Base-by-base conservation (phyloP, 371 early-diverging fungal species). In the Mycotypha africana region DNA sequence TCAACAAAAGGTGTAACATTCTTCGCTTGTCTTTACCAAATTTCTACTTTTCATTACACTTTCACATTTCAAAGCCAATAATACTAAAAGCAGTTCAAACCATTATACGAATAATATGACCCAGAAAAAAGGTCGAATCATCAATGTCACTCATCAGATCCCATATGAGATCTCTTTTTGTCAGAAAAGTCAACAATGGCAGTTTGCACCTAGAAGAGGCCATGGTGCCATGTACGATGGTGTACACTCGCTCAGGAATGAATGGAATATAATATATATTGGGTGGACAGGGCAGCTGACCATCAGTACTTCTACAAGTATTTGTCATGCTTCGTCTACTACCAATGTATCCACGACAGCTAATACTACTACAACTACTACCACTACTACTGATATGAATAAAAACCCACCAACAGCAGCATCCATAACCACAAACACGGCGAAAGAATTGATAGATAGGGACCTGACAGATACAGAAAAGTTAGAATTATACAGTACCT, bases 181-280 rank as follows among this genome's bases (percentile, higher is more conserved):
- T 10, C 23, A 46, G 9, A 40, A 21, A 26, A 28, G 24, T 17
- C 4, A 20, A 15, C 11, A 28, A 79, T 62, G 65, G 62, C 26
- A 38, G 33, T 51, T 63, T 11, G 48, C 49, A 20, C 65, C 63
- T 21, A 65, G 89, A 34, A 57, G 76, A 2, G 87, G 84, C 12
- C 89, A 87, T 56, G 74, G 81, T 11, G 89, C 90, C 22, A 77
- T 90, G 64, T 87, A 84, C 49, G 68, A 79, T 26, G 88, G 87
- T 32, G 73, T 88, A 19, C 59, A 62, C 37, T 77, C 82, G 2
- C 60, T 86, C n/a, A 24, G 23, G n/a, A 49, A 63, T 2, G 55
- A 61, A 14, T 64, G 72, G 48, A 71, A 79, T 12, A 67, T 64
- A 19, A 47, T 82, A 28, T 76, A 80, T 49, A 70, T 89, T 51